Conservation (phyloP, 108 stramenopile genomes). For the Nannochloropsis gaditana region DNA sequence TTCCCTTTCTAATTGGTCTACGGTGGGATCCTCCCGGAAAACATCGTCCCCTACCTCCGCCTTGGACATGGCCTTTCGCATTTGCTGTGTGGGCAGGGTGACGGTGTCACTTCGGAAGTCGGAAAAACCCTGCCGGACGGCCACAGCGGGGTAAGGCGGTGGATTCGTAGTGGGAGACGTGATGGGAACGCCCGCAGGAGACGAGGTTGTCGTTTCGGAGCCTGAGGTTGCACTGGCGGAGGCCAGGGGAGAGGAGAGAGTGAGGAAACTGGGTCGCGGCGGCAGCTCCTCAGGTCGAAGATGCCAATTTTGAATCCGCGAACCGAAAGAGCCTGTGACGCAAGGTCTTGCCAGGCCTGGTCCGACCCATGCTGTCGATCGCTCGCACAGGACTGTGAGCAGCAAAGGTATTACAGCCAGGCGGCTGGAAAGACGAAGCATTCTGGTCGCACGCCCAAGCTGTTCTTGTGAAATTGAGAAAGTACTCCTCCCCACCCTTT, state of each 20-base stretch:
- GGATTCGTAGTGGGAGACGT: neutral
- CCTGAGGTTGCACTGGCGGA: neutral
- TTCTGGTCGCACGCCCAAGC: neutral
- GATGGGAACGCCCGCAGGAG: neutral
- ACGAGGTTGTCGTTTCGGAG: neutral
- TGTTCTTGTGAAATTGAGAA: neutral
- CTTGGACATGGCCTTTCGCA: constrained; percentile 49
- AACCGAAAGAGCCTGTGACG: neutral
- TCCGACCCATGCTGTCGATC: neutral
- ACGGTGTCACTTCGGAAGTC: constrained; percentile 94
- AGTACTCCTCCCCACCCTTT: neutral
- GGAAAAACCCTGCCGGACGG: constrained; percentile 14
- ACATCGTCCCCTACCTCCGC: constrained; percentile 92
- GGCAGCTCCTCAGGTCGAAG: neutral
- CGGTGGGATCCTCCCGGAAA: constrained; percentile 89
- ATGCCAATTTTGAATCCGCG: neutral
- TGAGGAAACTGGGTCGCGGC: neutral
- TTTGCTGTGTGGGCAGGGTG: constrained; percentile 67
- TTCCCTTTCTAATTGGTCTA: constrained; percentile 67
- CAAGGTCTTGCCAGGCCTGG: neutral
- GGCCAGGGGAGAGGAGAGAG: neutral
- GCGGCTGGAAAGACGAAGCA: neutral
- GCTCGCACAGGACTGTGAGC: neutral
- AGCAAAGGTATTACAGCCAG: neutral
- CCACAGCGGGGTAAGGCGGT: neutral